Conservation (phyloP, 1,139 yeast species). For the Hyphopichia fennica region DNA sequence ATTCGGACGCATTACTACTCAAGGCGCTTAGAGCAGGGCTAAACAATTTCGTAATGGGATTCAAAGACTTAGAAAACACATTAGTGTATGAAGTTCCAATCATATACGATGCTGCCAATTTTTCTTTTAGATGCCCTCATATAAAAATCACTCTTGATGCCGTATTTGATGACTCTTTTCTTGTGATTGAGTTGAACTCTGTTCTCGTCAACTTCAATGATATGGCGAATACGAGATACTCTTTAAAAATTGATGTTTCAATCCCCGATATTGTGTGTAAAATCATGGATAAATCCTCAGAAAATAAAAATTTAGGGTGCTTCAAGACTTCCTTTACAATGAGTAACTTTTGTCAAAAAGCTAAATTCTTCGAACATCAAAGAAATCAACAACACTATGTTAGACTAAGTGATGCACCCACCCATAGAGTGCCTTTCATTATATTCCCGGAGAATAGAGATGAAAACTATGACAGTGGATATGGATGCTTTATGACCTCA, state of each 20-base stretch:
- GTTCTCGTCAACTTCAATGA: slow-evolving; percentile 60
- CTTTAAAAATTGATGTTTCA: slow-evolving; percentile 50
- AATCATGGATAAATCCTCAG: slow-evolving; percentile 21
- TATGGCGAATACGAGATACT: slow-evolving; percentile 65
- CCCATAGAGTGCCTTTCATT: slow-evolving; percentile 74
- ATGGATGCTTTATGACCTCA: slow-evolving; percentile 59
- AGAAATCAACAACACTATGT: slow-evolving; percentile 65
- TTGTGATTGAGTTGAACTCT: slow-evolving; percentile 30
- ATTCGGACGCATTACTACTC: slow-evolving; percentile 52
- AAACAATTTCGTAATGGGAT: slow-evolving; percentile 58
- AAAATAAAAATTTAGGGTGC: slow-evolving; percentile 22
- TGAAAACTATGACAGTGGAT: slow-evolving; percentile 43
- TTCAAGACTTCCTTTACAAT: slow-evolving; percentile 55
- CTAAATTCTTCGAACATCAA: slow-evolving; percentile 47
- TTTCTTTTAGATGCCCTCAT: slow-evolving; percentile 48
- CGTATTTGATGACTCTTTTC: slow-evolving; percentile 12
- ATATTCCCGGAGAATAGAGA: slow-evolving; percentile 51
- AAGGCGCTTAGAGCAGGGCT: slow-evolving; percentile 45
- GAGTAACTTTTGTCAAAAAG: slow-evolving; percentile 60
- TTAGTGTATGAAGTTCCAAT: slow-evolving; percentile 56
- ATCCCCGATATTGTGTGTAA: slow-evolving; percentile 47
- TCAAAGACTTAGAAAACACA: slow-evolving; percentile 73
- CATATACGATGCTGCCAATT: slow-evolving; percentile 67
- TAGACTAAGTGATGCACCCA: slow-evolving; percentile 75
- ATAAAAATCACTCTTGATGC: slow-evolving; percentile 25